A percentile compares a stretch with the other conserved stretches of the same genome.
Conservation (phyloP, 2,329 filamentous ascomycete species). For the Monosporascus sp. region DNA sequence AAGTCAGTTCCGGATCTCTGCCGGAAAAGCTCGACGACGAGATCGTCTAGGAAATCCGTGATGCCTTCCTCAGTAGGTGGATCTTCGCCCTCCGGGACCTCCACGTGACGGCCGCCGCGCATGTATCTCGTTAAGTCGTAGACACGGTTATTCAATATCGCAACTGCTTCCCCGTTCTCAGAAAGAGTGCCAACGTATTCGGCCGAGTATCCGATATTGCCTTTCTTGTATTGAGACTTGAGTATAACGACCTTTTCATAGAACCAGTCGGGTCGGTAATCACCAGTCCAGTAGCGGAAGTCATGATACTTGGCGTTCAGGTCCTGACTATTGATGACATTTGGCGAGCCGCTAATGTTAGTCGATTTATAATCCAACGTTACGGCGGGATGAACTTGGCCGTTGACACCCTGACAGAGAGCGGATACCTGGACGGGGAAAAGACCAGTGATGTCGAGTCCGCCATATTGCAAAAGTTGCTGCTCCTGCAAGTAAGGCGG, state of each 20-base stretch:
- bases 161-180: conserved; percentile 59
- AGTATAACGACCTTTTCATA: conserved; percentile 79
- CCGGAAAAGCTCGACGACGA: conserved; percentile 73
- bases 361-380: conserved; percentile 75
- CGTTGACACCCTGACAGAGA: conserved; percentile 73
- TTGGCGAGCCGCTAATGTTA: conserved; percentile 67
- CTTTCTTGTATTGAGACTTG: conserved; percentile 75
- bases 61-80: conserved; percentile 42
- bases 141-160: conserved; percentile 70
- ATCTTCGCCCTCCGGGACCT: conserved; percentile 48
- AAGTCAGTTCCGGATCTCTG: conserved; percentile 72
- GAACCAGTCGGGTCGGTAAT: conserved; percentile 87
- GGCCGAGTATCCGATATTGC: conserved; percentile 76
- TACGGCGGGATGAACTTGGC: conserved; percentile 62
- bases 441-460: conserved; percentile 76
- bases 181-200: conserved; percentile 70
- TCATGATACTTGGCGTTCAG: conserved; percentile 81
- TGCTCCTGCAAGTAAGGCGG: conserved; percentile 58
- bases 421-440: conserved; percentile 95
- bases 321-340: conserved; percentile 61
- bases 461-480: conserved; percentile 73
- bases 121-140: conserved; percentile 89
- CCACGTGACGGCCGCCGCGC: conserved; percentile 63
- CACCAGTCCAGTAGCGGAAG: conserved; percentile 79
- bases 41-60: conserved; percentile 73